Evolutionary conservation across 129 eudicot genomes (phyloP), one percentile per base, ranked within the genome.

Genomic region (Calendula officinalis): DNA sequence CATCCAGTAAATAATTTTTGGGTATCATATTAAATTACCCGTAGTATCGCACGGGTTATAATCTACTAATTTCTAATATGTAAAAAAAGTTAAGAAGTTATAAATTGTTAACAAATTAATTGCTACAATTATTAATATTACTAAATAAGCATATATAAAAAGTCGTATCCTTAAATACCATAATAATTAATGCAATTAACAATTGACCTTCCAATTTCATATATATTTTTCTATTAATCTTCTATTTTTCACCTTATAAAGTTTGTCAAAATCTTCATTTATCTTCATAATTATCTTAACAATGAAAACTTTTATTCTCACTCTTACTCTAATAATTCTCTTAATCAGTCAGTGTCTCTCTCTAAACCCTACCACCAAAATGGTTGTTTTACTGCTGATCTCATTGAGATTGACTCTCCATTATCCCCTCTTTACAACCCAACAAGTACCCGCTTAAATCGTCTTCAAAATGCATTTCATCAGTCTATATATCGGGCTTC

Each of bases 361-460:
- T 27, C 75, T 27, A 70, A 13, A 17, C 16, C 68, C 3, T 4
- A 6, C 59, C 51, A n/a, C 10, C 43, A n/a, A 2, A 43, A 33
- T 1, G 16, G 22, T 4, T 80, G 88, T 8, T 77, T 80, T 54
- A 80, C 87, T 4, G 39, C 44, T 3, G 77, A 83, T 66, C 71
- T 86, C 32, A 77, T 83, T 36, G 83, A 80, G 35, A 80, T 84
- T 35, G 95, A 84, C 60, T 81, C 88, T 2, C 86, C 80, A 6
- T 33, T 40, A 4, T 87, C 88, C 10, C 95, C 91, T 7, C 35
- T 57, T 27, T 77, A 79, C 63, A 62, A 81, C 47, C 78, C 84
- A 2, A 54, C 74, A 14, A 16, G 4, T 8, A 30, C 70, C 6
- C 53, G 8, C 6, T 62, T 11, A 0, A 67, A 76, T 3, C 82